Conservation (phyloP, 495 filamentous ascomycete species). For the Immersiella caudata region DNA sequence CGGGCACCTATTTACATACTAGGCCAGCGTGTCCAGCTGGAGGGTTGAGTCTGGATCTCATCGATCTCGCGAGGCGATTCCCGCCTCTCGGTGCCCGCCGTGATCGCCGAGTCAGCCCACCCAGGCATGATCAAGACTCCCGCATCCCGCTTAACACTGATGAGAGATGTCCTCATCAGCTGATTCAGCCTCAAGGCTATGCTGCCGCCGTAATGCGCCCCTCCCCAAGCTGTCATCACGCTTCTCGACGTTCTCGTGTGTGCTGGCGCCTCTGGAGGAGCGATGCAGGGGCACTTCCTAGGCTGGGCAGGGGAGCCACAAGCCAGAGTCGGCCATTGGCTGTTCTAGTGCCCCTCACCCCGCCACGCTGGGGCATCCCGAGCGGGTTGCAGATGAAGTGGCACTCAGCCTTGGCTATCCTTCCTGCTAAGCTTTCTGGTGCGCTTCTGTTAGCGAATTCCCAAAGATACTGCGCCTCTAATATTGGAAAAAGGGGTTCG, state of each 20-base stretch:
- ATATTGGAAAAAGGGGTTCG: conserved; percentile 13
- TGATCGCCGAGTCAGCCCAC: conserved; percentile 1
- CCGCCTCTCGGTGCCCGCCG: neutral
- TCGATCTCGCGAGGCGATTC: neutral
- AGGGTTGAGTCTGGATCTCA: neutral
- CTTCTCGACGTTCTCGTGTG: neutral
- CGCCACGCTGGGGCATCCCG: neutral
- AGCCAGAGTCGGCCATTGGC: neutral
- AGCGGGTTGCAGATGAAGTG: neutral
- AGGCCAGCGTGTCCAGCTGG: neutral
- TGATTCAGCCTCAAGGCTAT: neutral
- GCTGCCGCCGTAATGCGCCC: neutral
- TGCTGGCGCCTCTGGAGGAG: conserved; percentile 1
- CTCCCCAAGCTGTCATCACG: neutral
- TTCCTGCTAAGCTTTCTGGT: neutral
- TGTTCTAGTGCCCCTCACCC: conserved; percentile 6
- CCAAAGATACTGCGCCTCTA: neutral
- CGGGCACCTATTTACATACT: conserved; percentile 4
- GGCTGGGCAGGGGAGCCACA: neutral
- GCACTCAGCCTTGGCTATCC: neutral
- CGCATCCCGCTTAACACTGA: neutral
- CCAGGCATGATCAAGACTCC: neutral
- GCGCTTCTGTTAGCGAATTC: neutral
- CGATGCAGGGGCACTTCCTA: conserved; percentile 3
- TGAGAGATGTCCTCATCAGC: neutral